Evolutionary conservation across 2,329 filamentous ascomycete genomes (phyloP).

Genomic region (Sporothrix humicola): DNA sequence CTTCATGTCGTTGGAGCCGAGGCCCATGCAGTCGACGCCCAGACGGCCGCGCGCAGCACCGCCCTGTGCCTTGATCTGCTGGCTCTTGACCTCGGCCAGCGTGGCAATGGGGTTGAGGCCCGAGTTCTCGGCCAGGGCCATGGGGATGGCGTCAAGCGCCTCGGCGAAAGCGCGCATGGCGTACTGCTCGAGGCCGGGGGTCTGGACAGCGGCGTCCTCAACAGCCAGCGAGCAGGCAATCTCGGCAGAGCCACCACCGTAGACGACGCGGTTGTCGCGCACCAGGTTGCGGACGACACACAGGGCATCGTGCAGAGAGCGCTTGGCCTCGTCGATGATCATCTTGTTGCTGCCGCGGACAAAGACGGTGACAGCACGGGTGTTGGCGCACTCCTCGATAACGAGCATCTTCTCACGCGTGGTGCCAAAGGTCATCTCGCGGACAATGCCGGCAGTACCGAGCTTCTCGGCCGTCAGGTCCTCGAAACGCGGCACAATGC

Average conservation of each 20-base stretch:
- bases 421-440: slow-evolving; percentile 95
- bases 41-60: slow-evolving; percentile 63
- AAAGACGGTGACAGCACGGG: slow-evolving; percentile 92
- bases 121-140: slow-evolving; percentile 97
- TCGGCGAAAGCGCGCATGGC: slow-evolving; percentile 98
- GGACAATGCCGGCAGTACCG: slow-evolving; percentile 84
- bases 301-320: slow-evolving; percentile 94
- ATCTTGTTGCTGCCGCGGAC: slow-evolving; percentile 99
- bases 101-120: slow-evolving; percentile 96
- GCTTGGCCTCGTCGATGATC: slow-evolving; percentile 99
- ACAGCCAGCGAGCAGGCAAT: slow-evolving; percentile 97
- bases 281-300: slow-evolving; percentile 98
- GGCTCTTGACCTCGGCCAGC: slow-evolving; percentile 90
- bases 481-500: slow-evolving; percentile 96
- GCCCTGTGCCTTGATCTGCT: slow-evolving; percentile 79
- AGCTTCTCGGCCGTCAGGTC: slow-evolving; percentile 91
- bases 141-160: slow-evolving; percentile 88
- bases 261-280: slow-evolving; percentile 94
- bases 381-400: slow-evolving; percentile 99
- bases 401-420: slow-evolving; percentile 99
- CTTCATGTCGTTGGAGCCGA: slow-evolving; percentile 95
- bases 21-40: slow-evolving; percentile 97
- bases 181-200: slow-evolving; percentile 96
- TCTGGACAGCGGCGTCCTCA: slow-evolving; percentile 92
- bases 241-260: slow-evolving; percentile 94